Evolutionary conservation across 2,329 filamentous ascomycete genomes (phyloP), one percentile per base, ranked within the genome.

Genomic region (Paraphoma chrysanthemicola): DNA sequence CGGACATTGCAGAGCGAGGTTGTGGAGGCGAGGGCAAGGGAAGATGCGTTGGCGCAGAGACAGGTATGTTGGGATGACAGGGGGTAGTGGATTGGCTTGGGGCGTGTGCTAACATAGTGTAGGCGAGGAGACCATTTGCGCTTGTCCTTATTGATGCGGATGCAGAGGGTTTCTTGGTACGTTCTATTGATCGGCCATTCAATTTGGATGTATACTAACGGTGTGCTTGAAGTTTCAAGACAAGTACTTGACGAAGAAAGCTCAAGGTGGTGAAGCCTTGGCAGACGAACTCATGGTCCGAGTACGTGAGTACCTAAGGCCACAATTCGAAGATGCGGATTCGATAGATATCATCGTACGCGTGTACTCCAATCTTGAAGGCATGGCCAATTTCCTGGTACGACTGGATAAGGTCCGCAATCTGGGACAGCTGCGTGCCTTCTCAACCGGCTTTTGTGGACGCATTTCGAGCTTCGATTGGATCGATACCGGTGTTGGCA

Each of bases 111-210:
- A 28, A 70, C 36, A 44, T 14, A 23, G 28, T n/a, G 23, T 55
- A 74, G 70, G 63, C 72, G 51, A 64, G 67, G 53, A 65, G 74
- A 39, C 74, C 74, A 18, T 77, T 76, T 31, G 73, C 66, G 10
- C 56, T 77, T 6, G 71, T 76, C 1, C 70, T 77, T 8, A 69
- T 77, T n/a, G 74, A 77, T 39, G 72, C 73, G 18, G 73, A 76
- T 59, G 71, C 72, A 4, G 74, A 77, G 16, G 74, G 73, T 7
- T 77, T 76, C 50, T 51, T 75, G 43, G 74, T 76, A 63, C 3
- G 66, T 59, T 14, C 12, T 2, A 36, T 36, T 6, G 33, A 36
- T 14, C 10, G 3, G 3, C 9, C 10, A 36, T 36, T 10, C 9
- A 36, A 10, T 14, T 3, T 10, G 6, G 33, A 36, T 36, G 14